These are phyloP conservation scores for Lepiota subincarnata DNA, from an alignment of 768 basidiomycete species.

Conservation along the genomic window DNA sequence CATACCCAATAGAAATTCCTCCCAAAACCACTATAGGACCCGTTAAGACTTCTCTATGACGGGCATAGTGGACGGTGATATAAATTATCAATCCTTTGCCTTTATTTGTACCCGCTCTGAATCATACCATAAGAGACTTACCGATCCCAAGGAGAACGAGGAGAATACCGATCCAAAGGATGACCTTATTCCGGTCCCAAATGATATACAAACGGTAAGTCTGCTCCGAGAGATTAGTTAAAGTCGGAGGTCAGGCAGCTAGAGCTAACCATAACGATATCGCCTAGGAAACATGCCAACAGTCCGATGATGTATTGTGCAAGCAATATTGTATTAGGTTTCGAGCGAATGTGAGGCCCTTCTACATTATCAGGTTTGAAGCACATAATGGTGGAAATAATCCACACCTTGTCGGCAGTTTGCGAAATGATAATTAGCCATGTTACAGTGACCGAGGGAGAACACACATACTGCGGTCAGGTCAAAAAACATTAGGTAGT, in stretches of 20 bases:
- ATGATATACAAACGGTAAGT: slow-evolving; percentile 1
- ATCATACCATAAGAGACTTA: background rate
- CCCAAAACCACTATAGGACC: background rate
- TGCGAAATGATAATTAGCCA: background rate
- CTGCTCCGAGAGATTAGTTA: background rate
- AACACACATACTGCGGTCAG: background rate
- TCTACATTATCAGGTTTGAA: background rate
- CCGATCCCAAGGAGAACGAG: background rate
- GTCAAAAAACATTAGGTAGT: background rate
- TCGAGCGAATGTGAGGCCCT: background rate
- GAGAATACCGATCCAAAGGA: background rate
- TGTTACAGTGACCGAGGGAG: no score
- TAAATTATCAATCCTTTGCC: background rate
- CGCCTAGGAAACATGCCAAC: background rate
- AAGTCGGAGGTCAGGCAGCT: background rate
- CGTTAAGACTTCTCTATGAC: no score
- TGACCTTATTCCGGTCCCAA: background rate
- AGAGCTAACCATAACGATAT: background rate
- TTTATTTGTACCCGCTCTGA: background rate
- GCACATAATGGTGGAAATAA: slow-evolving; percentile 1
- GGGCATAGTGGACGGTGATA: background rate
- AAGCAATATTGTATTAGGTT: background rate
- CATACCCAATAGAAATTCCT: background rate
- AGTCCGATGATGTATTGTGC: background rate
- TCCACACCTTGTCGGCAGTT: background rate